Base-by-base conservation (phyloP, 2,329 filamentous ascomycete species). In the Aspergillus novoparasiticus region DNA sequence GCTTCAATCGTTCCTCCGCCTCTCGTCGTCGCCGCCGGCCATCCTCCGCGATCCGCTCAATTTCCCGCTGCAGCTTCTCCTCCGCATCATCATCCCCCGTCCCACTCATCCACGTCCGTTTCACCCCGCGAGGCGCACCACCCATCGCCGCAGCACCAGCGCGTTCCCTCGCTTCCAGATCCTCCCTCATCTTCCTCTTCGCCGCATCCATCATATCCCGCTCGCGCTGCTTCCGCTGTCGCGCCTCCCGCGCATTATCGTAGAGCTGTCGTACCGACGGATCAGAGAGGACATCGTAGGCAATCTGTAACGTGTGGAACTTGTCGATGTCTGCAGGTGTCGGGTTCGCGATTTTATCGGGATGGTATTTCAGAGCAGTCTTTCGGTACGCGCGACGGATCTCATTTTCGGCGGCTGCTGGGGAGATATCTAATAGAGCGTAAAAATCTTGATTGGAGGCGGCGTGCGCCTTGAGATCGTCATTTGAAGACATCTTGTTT, bases 291-390 rank as follows among this genome's bases (percentile, higher is more conserved):
- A 97, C 87, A 78, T 96, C 93, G 74, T 92, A 88, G n/a, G 93
- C 94, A 65, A 91, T 90, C 73, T 93, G 91, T 62, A 96, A 88
- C 1, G 91, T 84, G 77, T 97, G 91, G 82, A 96, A 98, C 72
- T 91, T 91, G 61, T 89, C 89, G 53, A 92, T 85, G 69, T 95
- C 92, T 71, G 80, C 80, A 6, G 80, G 78, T 4, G 90, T 92
- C 43, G 85, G 81, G 58, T 86, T 87, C 66, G 89, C 87, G 60
- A 94, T 89, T 80, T 97, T 97, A 84, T 98, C 94, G 1, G 94
- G 94, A 77, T 98, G 94, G 82, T 94, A 93, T 73, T 92, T 93
- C n/a, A 97, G 83, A 4, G 93, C 93, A 34, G 90, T 89, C 71
- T 92, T 91, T 63, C 93, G 88, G 83, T 94, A 97, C 51, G 92